Base-by-base conservation (phyloP, 768 basidiomycete species). In the Russula sp. region DNA sequence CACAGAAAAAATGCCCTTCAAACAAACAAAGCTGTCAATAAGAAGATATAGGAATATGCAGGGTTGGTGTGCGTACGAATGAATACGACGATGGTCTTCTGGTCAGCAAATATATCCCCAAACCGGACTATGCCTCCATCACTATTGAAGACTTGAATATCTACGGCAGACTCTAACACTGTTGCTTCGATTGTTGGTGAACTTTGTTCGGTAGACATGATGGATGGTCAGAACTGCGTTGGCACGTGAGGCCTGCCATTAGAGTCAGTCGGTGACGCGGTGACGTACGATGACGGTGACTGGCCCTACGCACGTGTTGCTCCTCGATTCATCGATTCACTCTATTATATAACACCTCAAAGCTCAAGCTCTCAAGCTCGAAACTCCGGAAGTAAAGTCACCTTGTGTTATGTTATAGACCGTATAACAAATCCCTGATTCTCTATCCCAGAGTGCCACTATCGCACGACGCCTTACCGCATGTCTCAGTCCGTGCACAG, bases 1-100 rank as follows among this genome's bases (percentile, higher is more conserved):
- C 65, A 44, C 67, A 66, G 58, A 66, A 67, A 26, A 63, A 68
- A 24, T 68, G 67, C 18, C 67, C 67, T 68, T 42, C 10, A 18
- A 24, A 34, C 8, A 22, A 38, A 30, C 8, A n/a, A 32, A n/a
- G 7, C 5, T 4, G 36, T 51, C 59, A 63, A 28, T 36, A n/a
- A 7, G n/a, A 5, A 40, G 30, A n/a, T 44, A 24, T 42, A 34
- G 11, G 18, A 9, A 13, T 4, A n/a, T 26, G 10, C n/a, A 6
- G 20, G 28, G n/a, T 46, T 8, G 22, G 28, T 36, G 22, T 26
- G 56, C 67, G 48, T 22, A 66, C 67, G 67, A 10, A 66, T 61
- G 38, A 66, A 68, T 24, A 66, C 62, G 1, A 66, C 49, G 4
- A 66, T 28, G 9, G 59, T 57, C 50, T 66, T 66, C 62, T 63